Evolutionary conservation across 2,329 filamentous ascomycete species (phyloP).

Genomic region (Epichloe festucae): DNA sequence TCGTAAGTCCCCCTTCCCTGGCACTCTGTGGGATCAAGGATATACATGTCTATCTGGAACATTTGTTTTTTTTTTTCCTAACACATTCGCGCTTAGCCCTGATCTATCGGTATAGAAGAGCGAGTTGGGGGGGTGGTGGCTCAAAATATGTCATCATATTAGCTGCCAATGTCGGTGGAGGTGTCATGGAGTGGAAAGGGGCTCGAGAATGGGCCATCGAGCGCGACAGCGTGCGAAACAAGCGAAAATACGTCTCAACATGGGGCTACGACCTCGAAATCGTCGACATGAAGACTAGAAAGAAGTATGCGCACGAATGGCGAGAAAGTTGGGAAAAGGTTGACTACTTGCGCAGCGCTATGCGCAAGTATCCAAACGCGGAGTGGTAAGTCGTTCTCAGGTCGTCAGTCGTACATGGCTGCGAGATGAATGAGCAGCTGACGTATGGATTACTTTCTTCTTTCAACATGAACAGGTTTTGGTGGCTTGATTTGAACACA

Average conservation of each 20-base stretch:
- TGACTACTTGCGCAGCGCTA: slow-evolving; percentile 74
- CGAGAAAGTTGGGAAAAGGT: slow-evolving; percentile 99
- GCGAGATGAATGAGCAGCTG: no score
- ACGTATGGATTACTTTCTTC: neutral
- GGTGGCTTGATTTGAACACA: slow-evolving; percentile 97
- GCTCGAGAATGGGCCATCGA: slow-evolving; percentile 97
- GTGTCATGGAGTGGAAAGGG: slow-evolving; percentile 99
- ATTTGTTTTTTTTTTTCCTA: neutral
- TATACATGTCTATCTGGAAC: neutral
- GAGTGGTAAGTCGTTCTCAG: slow-evolving; percentile 59
- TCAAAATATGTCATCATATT: slow-evolving; percentile 89
- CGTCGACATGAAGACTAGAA: slow-evolving; percentile 97
- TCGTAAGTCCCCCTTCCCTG: slow-evolving; percentile 39
- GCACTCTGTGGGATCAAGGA: neutral
- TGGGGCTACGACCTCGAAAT: slow-evolving; percentile 97
- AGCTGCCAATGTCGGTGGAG: slow-evolving; percentile 85
- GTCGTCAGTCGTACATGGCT: no score
- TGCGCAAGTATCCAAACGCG: slow-evolving; percentile 88
- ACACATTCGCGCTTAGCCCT: slow-evolving; percentile 26
- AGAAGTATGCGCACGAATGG: slow-evolving; percentile 97
- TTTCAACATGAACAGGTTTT: slow-evolving; percentile 63
- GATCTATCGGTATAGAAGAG: slow-evolving; percentile 54
- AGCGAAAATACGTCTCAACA: slow-evolving; percentile 69
- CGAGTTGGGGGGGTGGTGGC: slow-evolving; percentile 64
- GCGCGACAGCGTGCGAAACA: slow-evolving; percentile 89